Percentiles rank a stretch among this genome's conserved stretches.
These are phyloP conservation scores for Dalbergia oliveri DNA, from an alignment of 306 rosid genomes.

Conservation along the genomic window DNA sequence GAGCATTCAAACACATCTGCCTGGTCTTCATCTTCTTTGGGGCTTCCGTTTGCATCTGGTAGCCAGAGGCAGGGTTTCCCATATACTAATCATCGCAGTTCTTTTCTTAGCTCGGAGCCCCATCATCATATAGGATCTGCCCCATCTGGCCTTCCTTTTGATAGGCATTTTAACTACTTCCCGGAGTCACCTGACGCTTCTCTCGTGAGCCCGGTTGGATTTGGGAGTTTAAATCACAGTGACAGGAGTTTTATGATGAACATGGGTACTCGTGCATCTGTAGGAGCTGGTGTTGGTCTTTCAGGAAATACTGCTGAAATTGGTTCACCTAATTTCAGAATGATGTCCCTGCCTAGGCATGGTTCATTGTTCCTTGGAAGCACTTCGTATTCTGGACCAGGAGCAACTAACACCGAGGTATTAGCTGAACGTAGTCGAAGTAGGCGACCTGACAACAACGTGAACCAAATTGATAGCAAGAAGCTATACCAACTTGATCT, in stretches of 20 bases:
- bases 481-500: slow-evolving; percentile 94
- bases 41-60: slow-evolving; percentile 70
- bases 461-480: slow-evolving; percentile 73
- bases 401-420: slow-evolving; percentile 60
- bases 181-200: slow-evolving; percentile 88
- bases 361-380: slow-evolving; percentile 74
- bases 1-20: slow-evolving; percentile 72
- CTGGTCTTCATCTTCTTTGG: slow-evolving; percentile 73
- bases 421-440: slow-evolving; percentile 70
- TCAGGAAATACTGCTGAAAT: slow-evolving; percentile 73
- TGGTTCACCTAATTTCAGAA: slow-evolving; percentile 74
- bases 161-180: slow-evolving; percentile 78
- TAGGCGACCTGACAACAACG: slow-evolving; percentile 75
- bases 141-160: slow-evolving; percentile 84
- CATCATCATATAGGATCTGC: slow-evolving; percentile 93
- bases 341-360: slow-evolving; percentile 82
- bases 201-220: slow-evolving; percentile 60
- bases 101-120: slow-evolving; percentile 69
- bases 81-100: slow-evolving; percentile 57
- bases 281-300: slow-evolving; percentile 67
- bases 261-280: slow-evolving; percentile 61
- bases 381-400: slow-evolving; percentile 72
- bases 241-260: slow-evolving; percentile 74
- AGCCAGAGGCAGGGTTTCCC: slow-evolving; percentile 81
- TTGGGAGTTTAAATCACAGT: slow-evolving; percentile 61